Conservation (phyloP, 805 yeast genomes). For the Yamadazyma sp. region DNA sequence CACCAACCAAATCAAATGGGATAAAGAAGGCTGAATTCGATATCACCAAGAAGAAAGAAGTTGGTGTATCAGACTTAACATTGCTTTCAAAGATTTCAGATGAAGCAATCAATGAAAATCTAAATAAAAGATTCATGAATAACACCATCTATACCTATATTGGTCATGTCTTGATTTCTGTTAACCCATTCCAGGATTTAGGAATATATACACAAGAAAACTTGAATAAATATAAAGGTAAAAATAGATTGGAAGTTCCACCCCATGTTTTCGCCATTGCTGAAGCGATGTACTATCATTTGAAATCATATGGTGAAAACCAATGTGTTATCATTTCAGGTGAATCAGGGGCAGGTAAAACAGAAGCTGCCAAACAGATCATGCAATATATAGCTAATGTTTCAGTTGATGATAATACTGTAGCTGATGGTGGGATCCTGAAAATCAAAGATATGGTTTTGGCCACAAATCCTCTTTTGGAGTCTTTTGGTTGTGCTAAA, state of each 20-base stretch:
- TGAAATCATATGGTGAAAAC: constrained; percentile 89
- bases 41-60: constrained; percentile 84
- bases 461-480: constrained; percentile 92
- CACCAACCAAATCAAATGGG: constrained; percentile 55
- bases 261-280: constrained; percentile 99
- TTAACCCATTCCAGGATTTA: constrained; percentile 92
- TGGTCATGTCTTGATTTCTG: constrained; percentile 92
- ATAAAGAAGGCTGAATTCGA: constrained; percentile 90
- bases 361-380: constrained; percentile 96
- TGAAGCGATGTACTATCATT: constrained; percentile 91
- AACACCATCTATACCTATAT: constrained; percentile 89
- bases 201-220: constrained; percentile 89
- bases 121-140: constrained; percentile 84
- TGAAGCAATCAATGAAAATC: constrained; percentile 87
- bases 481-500: constrained; percentile 92
- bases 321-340: constrained; percentile 98
- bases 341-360: constrained; percentile 97
- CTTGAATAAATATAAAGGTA: constrained; percentile 76
- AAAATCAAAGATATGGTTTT: constrained; percentile 95
- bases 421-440: constrained; percentile 48
- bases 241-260: constrained; percentile 92
- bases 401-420: constrained; percentile 55
- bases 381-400: constrained; percentile 96
- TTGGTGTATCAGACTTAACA: constrained; percentile 96
- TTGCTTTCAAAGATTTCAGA: constrained; percentile 84